A percentile compares a stretch with the other conserved stretches of the same genome.
Conservation (phyloP, 495 filamentous ascomycete species). For the Chaetomium fimeti region DNA sequence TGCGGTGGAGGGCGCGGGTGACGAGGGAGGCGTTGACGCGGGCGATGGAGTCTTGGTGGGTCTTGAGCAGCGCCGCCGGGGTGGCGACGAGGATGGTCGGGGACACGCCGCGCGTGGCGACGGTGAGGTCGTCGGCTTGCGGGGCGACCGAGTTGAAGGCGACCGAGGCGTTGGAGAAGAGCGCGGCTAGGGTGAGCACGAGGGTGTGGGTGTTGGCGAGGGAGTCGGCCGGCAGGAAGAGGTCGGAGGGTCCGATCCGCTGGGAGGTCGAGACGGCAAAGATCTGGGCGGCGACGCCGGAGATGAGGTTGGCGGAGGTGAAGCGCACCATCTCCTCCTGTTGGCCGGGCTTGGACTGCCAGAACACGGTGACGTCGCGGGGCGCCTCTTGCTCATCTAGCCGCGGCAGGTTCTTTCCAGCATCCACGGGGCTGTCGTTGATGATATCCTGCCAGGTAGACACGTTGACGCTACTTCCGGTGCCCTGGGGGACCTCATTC, state of each 20-base stretch:
- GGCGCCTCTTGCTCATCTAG: slow-evolving; percentile 47
- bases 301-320: slow-evolving; percentile 72
- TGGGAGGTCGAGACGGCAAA: slow-evolving; percentile 70
- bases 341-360: slow-evolving; percentile 52
- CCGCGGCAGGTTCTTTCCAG: slow-evolving; percentile 47
- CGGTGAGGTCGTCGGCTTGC: slow-evolving; percentile 61
- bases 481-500: slow-evolving; percentile 74
- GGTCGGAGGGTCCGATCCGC: slow-evolving; percentile 67
- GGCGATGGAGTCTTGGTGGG: slow-evolving; percentile 54
- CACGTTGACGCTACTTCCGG: slow-evolving; percentile 68
- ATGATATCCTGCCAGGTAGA: slow-evolving; percentile 86
- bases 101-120: slow-evolving; percentile 68
- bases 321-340: slow-evolving; percentile 72
- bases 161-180: slow-evolving; percentile 79
- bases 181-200: slow-evolving; percentile 73
- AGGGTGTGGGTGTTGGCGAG: slow-evolving; percentile 77
- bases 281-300: slow-evolving; percentile 76
- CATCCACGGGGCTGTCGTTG: slow-evolving; percentile 54
- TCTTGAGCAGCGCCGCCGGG: slow-evolving; percentile 65
- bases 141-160: slow-evolving; percentile 87
- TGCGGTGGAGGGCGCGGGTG: slow-evolving; percentile 56
- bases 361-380: slow-evolving; percentile 60
- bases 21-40: slow-evolving; percentile 51
- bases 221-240: slow-evolving; percentile 85
- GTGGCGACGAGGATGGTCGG: slow-evolving; percentile 84